phyloP scores from a whole-genome alignment of 1,139 yeast species.

The Zygotorulaspora mrakii region DNA sequence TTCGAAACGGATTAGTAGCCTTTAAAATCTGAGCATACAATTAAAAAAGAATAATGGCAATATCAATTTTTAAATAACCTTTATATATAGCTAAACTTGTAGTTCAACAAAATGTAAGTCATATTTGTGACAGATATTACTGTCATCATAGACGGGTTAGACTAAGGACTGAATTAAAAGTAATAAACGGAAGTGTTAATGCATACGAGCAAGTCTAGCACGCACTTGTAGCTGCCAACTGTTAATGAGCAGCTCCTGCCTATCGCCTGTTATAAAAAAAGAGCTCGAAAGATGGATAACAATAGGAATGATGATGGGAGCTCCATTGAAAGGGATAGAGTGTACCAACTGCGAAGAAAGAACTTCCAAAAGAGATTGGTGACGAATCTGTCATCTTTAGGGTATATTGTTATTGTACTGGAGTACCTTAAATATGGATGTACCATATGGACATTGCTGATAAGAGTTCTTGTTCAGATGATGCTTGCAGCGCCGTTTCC shows the following conservation, averaged over 20 bases:
- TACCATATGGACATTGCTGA: slow-evolving; percentile 21
- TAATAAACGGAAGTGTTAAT: no score
- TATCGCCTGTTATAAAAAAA: no score
- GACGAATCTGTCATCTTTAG: slow-evolving; percentile 23
- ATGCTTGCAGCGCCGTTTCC: slow-evolving; percentile 39
- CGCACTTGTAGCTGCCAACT: no score
- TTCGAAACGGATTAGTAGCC: slow-evolving; percentile 25
- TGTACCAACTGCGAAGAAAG: slow-evolving; percentile 26
- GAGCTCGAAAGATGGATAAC: slow-evolving; percentile 6
- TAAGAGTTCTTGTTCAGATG: slow-evolving; percentile 33
- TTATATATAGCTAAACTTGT: no score
- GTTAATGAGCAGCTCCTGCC: no score
- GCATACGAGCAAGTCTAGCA: no score
- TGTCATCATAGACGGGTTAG: slow-evolving; percentile 1
- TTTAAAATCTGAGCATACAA: not conserved
- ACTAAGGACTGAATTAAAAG: not conserved
- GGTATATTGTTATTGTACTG: slow-evolving; percentile 26
- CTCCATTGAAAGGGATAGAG: slow-evolving; percentile 15
- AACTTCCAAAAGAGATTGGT: slow-evolving; percentile 28
- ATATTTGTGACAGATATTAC: not conserved
- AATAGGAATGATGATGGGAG: slow-evolving; percentile 7
- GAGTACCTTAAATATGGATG: slow-evolving; percentile 33
- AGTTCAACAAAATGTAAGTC: not conserved
- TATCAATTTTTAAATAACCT: no score
- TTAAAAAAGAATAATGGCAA: no score